Conservation (phyloP, 2,329 filamentous ascomycete species). For the Trichoderma sp. region DNA sequence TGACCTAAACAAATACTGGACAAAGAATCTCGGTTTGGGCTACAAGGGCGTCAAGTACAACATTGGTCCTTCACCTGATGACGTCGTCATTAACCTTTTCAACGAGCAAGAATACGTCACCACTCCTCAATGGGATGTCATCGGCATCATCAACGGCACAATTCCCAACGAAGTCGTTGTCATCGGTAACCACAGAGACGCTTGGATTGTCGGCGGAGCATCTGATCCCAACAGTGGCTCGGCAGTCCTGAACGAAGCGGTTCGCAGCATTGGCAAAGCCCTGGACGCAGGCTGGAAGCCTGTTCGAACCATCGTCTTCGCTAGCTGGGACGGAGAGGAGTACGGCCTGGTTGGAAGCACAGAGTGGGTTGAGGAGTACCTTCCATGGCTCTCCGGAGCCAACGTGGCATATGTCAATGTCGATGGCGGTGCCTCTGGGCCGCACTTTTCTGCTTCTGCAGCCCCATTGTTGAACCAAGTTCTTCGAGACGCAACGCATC, state of each 20-base stretch:
- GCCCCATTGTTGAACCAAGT: slow-evolving; percentile 76
- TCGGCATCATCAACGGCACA: slow-evolving; percentile 87
- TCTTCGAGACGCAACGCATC: slow-evolving; percentile 64
- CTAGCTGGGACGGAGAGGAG: slow-evolving; percentile 80
- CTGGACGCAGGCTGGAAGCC: slow-evolving; percentile 61
- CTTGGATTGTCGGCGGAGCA: slow-evolving; percentile 84
- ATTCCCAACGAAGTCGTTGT: slow-evolving; percentile 83
- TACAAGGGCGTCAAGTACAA: slow-evolving; percentile 84
- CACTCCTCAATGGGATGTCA: slow-evolving; percentile 86
- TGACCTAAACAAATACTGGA: slow-evolving; percentile 74
- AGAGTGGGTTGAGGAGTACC: slow-evolving; percentile 89
- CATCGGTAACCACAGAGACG: slow-evolving; percentile 89
- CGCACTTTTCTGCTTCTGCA: slow-evolving; percentile 63
- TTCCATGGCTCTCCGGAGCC: slow-evolving; percentile 74
- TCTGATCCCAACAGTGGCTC: slow-evolving; percentile 83
- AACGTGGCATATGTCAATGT: slow-evolving; percentile 85
- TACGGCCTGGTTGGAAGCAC: slow-evolving; percentile 85
- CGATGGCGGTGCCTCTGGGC: slow-evolving; percentile 71
- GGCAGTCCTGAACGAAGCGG: slow-evolving; percentile 75
- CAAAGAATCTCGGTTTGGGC: slow-evolving; percentile 67
- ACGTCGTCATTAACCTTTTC: slow-evolving; percentile 68
- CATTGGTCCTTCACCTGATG: slow-evolving; percentile 76
- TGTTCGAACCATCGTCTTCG: slow-evolving; percentile 86
- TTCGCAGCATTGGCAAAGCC: slow-evolving; percentile 72
- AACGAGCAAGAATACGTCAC: slow-evolving; percentile 83